Base-by-base conservation (phyloP, 1,284 basidiomycete species). In the Sanghuangporus sanghuang region DNA sequence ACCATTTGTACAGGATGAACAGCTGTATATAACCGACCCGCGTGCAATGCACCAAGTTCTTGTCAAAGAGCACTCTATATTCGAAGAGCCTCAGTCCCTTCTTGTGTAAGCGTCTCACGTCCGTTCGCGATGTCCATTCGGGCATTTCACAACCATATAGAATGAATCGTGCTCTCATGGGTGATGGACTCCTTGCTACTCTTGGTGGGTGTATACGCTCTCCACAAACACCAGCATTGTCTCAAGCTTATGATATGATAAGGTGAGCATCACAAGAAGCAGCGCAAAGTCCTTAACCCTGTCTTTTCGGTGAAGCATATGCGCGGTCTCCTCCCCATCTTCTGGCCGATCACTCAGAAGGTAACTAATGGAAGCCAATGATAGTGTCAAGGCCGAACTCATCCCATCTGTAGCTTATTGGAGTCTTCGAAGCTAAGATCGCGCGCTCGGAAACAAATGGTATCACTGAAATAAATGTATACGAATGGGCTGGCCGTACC, bases 241-340 rank as follows among this genome's bases (percentile, higher is more conserved):
- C 14, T 55, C 16, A 16, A 2, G 7, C 61, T 60, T 42, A 18
- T 54, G 2, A 8, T 21, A 8, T 32, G 16, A 8, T 21, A 8
- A 73, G 72, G 71, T 32, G 67, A 68, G 18, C 59, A 67, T 6
- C 70, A 73, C 62, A 67, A 66, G 42, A 67, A 66, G 8, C 70
- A 73, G 50, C 68, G 70, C 14, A 71, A 71, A 63, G 67, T 74
- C 59, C 68, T 74, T 8, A 72, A 68, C 46, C 73, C 73, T 1
- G 78, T 78, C 0, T 84, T 84, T 67, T 79, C 79, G 3, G 73
- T 73, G 6, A 71, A 73, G 6, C 77, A 81, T 57, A 74, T 83
- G 69, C 77, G 79, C 1, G 69, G 72, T 16, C 74, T 82, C 69
- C 72, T 79, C 44, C 77, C 76, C 0, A 70, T 73, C 6, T 75